phyloP scores from a whole-genome alignment of 2,329 filamentous ascomycete species.

The Penicillium digitatum region DNA sequence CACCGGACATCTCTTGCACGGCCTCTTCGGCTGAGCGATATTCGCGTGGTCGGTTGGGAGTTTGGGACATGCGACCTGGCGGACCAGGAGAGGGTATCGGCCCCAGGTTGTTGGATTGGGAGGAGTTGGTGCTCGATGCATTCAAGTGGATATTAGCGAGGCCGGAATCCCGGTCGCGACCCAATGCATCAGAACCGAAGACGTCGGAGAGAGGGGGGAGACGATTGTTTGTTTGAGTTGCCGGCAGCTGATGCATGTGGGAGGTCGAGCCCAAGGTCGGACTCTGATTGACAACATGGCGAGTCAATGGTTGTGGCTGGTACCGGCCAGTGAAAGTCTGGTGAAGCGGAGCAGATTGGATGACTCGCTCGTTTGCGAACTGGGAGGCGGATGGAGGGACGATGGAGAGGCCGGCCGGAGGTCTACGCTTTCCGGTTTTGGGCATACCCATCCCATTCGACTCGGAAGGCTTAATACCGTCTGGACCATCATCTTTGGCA shows the following conservation, averaged over 20 bases:
- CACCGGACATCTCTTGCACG: slow-evolving; percentile 81
- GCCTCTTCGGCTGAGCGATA: slow-evolving; percentile 96
- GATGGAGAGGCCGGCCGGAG: slow-evolving; percentile 85
- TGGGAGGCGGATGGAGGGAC: slow-evolving; percentile 89
- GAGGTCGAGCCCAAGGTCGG: slow-evolving; percentile 78
- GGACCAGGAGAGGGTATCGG: slow-evolving; percentile 76
- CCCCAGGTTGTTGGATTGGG: slow-evolving; percentile 60
- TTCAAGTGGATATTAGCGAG: slow-evolving; percentile 45
- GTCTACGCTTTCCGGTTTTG: slow-evolving; percentile 49
- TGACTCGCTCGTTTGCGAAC: slow-evolving; percentile 89
- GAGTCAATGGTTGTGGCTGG: slow-evolving; percentile 68
- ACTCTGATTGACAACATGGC: slow-evolving; percentile 75
- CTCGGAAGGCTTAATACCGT: slow-evolving; percentile 54
- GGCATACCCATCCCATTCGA: slow-evolving; percentile 39
- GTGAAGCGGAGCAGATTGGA: slow-evolving; percentile 91
- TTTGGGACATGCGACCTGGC: slow-evolving; percentile 51
- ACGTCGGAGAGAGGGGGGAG: slow-evolving; percentile 93
- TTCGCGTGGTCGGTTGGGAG: slow-evolving; percentile 66
- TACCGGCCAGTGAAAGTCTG: slow-evolving; percentile 93
- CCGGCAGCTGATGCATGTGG: slow-evolving; percentile 86
- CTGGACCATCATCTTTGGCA: slow-evolving; percentile 69
- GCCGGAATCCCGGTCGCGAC: slow-evolving; percentile 37
- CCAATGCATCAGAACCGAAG: slow-evolving; percentile 72
- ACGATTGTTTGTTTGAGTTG: slow-evolving; percentile 83
- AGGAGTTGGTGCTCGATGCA: slow-evolving; percentile 61